Conservation (phyloP, 1,284 basidiomycete species). For the Amylostereum areolatum region DNA sequence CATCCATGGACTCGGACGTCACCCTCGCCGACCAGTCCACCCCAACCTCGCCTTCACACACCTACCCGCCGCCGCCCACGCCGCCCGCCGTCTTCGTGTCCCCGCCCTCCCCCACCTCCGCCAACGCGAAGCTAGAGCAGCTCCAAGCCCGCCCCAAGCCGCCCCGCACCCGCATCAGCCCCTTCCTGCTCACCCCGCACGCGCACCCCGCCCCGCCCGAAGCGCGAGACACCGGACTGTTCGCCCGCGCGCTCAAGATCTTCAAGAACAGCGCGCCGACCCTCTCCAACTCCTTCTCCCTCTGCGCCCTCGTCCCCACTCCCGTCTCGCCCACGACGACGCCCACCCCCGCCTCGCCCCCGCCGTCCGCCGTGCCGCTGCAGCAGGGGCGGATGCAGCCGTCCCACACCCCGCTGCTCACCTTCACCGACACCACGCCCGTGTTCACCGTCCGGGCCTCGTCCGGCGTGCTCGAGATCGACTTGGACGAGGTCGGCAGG, state of each 20-base stretch:
- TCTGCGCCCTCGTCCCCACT: constrained; percentile 33
- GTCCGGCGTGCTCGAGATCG: constrained; percentile 59
- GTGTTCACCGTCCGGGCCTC: constrained; percentile 51
- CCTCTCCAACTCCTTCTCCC: constrained; percentile 62
- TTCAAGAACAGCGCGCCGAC: constrained; percentile 51
- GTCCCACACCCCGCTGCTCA: constrained; percentile 43
- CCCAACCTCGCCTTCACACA: constrained; percentile 41
- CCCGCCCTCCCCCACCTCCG: constrained; percentile 39
- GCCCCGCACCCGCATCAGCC: constrained; percentile 23
- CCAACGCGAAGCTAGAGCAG: constrained; percentile 34
- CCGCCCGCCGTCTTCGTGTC: constrained; percentile 27
- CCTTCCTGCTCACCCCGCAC: constrained; percentile 58
- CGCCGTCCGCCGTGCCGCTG: too few relatives aligned
- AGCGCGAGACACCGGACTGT: constrained; percentile 34
- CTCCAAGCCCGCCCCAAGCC: constrained; percentile 11
- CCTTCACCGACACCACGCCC: constrained; percentile 67
- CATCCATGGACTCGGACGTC: constrained; percentile 12
- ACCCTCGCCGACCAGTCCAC: constrained; percentile 19
- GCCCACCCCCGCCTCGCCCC: constrained; percentile 14
- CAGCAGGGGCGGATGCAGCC: constrained; percentile 16
- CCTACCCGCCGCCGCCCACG: constrained; percentile 13
- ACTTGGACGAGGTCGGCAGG: constrained; percentile 45
- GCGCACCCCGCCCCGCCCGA: constrained; percentile 41
- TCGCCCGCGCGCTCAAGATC: constrained; percentile 50
- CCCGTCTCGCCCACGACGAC: constrained; percentile 3